Evolutionary conservation across 345 rosid genomes (phyloP).

Genomic region (Eucalyptus pauciflora): DNA sequence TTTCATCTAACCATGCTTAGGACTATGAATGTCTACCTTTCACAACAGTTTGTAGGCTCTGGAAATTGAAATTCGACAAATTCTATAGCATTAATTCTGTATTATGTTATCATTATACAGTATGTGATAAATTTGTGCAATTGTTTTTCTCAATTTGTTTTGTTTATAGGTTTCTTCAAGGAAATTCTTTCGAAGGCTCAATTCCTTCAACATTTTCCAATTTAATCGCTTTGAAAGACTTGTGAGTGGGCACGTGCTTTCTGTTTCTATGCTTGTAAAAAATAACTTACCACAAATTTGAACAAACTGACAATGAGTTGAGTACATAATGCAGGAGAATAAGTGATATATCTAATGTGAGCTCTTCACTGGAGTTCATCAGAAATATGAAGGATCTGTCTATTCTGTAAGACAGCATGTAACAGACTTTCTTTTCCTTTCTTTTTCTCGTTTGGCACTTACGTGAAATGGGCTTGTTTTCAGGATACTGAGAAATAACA

Average conservation of each 20-base stretch:
- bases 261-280: neutral
- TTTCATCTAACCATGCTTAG: neutral
- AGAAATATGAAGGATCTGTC: slow-evolving; percentile 15
- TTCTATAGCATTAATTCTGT: neutral
- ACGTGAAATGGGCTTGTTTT: no score
- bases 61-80: neutral
- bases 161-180: no score
- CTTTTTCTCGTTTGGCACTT: no score
- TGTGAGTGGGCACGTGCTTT: no score
- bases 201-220: no score
- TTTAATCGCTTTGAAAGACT: no score
- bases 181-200: no score
- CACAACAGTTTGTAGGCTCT: neutral
- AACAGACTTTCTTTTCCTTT: no score
- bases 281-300: neutral
- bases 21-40: neutral
- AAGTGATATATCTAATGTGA: slow-evolving; percentile 12
- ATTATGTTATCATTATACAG: neutral
- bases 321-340: slow-evolving; percentile 11
- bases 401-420: slow-evolving; percentile 17
- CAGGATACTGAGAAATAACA: no score
- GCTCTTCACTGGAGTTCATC: slow-evolving; percentile 28
- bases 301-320: neutral
- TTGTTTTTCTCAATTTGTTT: no score
- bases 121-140: neutral